Percentiles rank a stretch among this genome's conserved stretches.
phyloP scores from a whole-genome alignment of 2,329 filamentous ascomycete genomes.

The Helotiales sp. region DNA sequence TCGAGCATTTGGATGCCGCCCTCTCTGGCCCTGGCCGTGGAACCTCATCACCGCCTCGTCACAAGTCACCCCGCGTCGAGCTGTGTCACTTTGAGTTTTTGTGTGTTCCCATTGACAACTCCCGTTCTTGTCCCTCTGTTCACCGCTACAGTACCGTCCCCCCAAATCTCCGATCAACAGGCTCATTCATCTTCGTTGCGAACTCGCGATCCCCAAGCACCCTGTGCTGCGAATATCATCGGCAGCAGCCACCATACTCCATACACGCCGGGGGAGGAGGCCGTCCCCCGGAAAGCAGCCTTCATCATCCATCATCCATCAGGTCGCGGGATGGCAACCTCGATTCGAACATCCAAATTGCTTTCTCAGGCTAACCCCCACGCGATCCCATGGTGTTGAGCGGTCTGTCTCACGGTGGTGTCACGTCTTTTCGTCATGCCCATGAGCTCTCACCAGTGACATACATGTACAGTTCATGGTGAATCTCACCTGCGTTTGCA shows the following conservation, averaged over 20 bases:
- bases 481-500: conserved; percentile 31
- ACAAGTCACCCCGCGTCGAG: not conserved
- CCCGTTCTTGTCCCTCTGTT: conserved; percentile 6
- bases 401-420: conserved; percentile 30
- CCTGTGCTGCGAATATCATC: not conserved
- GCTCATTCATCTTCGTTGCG: conserved; percentile 9
- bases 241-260: not conserved
- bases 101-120: conserved; percentile 14
- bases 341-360: conserved; percentile 25
- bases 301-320: not conserved
- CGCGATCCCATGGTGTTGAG: conserved; percentile 12
- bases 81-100: conserved; percentile 7
- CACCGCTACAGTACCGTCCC: not conserved
- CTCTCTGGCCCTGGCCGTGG: not conserved
- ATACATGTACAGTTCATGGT: too few relatives aligned
- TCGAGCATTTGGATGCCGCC: not conserved
- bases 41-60: conserved; percentile 2
- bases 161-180: not conserved
- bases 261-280: conserved; percentile 3
- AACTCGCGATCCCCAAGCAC: not conserved
- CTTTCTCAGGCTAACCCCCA: conserved; percentile 27
- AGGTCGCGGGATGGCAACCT: conserved; percentile 9
- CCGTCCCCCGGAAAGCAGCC: conserved; percentile 10
- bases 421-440: conserved; percentile 34
- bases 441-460: conserved; percentile 22